These are phyloP conservation scores for Ascodesmis nigricans DNA, from an alignment of 495 filamentous ascomycete genomes.

Conservation along the genomic window DNA sequence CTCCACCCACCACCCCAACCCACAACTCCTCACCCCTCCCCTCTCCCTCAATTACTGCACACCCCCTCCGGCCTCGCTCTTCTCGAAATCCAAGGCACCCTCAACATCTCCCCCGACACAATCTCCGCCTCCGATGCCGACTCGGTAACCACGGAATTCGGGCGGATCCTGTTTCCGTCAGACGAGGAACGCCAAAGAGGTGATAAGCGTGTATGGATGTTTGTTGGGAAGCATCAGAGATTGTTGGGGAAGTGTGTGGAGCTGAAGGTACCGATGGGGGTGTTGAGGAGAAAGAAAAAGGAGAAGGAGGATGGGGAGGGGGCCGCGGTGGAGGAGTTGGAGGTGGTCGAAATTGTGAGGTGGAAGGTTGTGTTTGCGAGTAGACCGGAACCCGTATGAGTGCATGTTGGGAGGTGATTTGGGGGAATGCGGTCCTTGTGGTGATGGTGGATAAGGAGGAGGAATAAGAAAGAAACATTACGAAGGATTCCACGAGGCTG, in stretches of 20 bases:
- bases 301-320: constrained; percentile 20
- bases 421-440: background rate
- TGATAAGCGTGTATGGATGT: constrained; percentile 41
- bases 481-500: too few species aligned
- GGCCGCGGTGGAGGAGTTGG: constrained; percentile 22
- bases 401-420: constrained; percentile 2
- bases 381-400: constrained; percentile 65
- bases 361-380: constrained; percentile 74
- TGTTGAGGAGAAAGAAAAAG: constrained; percentile 35
- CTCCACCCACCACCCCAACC: constrained; percentile 1
- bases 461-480: too few species aligned
- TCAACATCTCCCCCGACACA: constrained; percentile 11
- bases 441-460: constrained; percentile 5
- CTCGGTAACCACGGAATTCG: constrained; percentile 11
- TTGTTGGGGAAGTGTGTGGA: constrained; percentile 82
- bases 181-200: constrained; percentile 6
- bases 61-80: constrained; percentile 1
- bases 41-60: constrained; percentile 3
- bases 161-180: constrained; percentile 14
- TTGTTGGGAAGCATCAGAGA: constrained; percentile 72
- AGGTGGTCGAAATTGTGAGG: constrained; percentile 63
- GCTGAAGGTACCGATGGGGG: constrained; percentile 48
- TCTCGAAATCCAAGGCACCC: constrained; percentile 15
- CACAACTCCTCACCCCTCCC: background rate
- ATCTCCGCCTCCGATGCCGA: background rate